Evolutionary conservation across 495 filamentous ascomycete species (phyloP).

Genomic region (Platismatia glauca): DNA sequence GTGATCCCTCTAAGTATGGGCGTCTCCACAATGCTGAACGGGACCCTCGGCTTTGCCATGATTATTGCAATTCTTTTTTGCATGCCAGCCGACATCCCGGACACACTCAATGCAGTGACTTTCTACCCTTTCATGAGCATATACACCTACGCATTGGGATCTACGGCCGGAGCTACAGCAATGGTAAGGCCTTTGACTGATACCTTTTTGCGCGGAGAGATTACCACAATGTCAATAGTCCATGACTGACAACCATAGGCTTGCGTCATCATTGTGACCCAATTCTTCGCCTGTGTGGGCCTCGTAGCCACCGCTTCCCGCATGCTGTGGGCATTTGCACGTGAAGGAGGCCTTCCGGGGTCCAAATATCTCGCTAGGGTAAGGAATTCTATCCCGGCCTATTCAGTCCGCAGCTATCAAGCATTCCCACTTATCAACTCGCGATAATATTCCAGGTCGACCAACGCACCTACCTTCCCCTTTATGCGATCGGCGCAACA

Average conservation of each 20-base stretch:
- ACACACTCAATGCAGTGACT: slow-evolving; percentile 26
- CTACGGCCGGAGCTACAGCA: slow-evolving; percentile 32
- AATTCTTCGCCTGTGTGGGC: slow-evolving; percentile 29
- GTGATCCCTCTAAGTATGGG: slow-evolving; percentile 40
- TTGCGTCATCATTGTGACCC: slow-evolving; percentile 31
- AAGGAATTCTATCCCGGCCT: no score
- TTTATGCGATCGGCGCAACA: slow-evolving; percentile 32
- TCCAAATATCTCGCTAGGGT: slow-evolving; percentile 30
- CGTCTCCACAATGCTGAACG: slow-evolving; percentile 37
- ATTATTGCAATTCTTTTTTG: slow-evolving; percentile 40
- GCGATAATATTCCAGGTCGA: slow-evolving; percentile 13
- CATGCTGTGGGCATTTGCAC: slow-evolving; percentile 45
- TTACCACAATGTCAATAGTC: no score
- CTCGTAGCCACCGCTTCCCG: slow-evolving; percentile 41
- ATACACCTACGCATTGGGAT: slow-evolving; percentile 34
- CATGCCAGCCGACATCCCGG: slow-evolving; percentile 31
- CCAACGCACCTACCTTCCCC: slow-evolving; percentile 28
- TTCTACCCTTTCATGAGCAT: slow-evolving; percentile 44
- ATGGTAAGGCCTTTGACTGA: slow-evolving; percentile 31
- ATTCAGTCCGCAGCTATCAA: no score
- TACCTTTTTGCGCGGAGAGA: no score
- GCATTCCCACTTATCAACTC: neutral
- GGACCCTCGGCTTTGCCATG: slow-evolving; percentile 40
- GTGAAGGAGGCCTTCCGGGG: slow-evolving; percentile 41
- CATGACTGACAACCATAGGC: slow-evolving; percentile 3